Evolutionary conservation across 2,329 filamentous ascomycete species (phyloP).

Genomic region (Rhytidhysteron rufulum): DNA sequence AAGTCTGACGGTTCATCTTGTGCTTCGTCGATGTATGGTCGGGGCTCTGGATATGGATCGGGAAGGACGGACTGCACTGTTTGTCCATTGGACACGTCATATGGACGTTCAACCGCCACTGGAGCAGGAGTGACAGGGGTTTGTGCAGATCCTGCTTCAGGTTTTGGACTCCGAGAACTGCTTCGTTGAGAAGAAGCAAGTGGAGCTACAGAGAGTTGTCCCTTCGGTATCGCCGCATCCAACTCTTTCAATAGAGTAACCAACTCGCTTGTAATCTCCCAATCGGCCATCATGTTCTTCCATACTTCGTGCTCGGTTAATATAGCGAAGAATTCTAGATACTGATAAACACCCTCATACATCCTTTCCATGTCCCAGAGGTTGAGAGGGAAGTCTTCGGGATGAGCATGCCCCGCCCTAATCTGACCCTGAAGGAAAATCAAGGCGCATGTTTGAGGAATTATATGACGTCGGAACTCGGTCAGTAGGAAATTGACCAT

Average conservation of each 20-base stretch:
- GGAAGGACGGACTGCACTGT: conserved; percentile 35
- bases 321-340: conserved; percentile 88
- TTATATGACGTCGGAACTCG: conserved; percentile 86
- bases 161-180: conserved; percentile 3
- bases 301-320: conserved; percentile 81
- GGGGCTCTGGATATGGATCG: conserved; percentile 43
- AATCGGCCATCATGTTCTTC: conserved; percentile 81
- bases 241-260: conserved; percentile 82
- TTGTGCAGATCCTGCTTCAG: background rate
- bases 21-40: conserved; percentile 44
- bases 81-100: conserved; percentile 46
- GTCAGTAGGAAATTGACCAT: conserved; percentile 87
- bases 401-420: conserved; percentile 67
- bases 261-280: conserved; percentile 87
- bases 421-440: conserved; percentile 94
- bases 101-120: conserved; percentile 61
- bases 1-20: conserved; percentile 62
- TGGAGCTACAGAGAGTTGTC: conserved; percentile 55
- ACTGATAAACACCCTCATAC: conserved; percentile 91
- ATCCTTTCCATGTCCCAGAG: conserved; percentile 97
- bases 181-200: conserved; percentile 23
- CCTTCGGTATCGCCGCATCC: conserved; percentile 80
- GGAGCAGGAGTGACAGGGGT: conserved; percentile 15
- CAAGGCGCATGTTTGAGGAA: conserved; percentile 89
- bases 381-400: conserved; percentile 88